phyloP scores from a whole-genome alignment of 768 basidiomycete genomes.

The Tulasnella sp. region DNA sequence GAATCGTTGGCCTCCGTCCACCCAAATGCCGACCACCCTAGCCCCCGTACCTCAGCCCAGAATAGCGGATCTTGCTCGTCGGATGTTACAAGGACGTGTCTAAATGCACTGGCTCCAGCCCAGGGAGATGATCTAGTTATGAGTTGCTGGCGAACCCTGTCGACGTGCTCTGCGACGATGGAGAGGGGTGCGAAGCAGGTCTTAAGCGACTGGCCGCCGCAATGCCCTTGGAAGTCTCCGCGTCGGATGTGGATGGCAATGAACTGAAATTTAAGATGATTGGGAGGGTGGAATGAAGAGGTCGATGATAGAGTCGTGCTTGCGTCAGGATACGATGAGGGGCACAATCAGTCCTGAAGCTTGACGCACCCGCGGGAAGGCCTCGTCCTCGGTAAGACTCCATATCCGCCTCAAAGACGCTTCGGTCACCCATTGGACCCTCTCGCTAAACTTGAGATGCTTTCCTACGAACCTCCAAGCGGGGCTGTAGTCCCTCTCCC shows the following conservation, averaged over 20 bases:
- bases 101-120: background rate
- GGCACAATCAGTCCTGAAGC: background rate
- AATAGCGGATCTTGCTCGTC: conserved; percentile 13
- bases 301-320: background rate
- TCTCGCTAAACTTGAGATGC: background rate
- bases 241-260: conserved; percentile 6
- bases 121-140: background rate
- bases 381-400: background rate
- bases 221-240: conserved; percentile 4
- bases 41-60: conserved; percentile 8
- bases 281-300: background rate
- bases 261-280: background rate
- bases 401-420: conserved; percentile 8
- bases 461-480: conserved; percentile 13
- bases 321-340: background rate
- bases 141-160: background rate
- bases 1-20: too few relatives aligned
- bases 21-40: conserved; percentile 4
- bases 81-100: conserved; percentile 9
- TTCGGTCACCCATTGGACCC: conserved; percentile 1
- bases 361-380: conserved; percentile 4
- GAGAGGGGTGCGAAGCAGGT: background rate
- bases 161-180: background rate
- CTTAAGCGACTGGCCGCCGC: background rate
- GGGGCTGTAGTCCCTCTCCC: conserved; percentile 10